Conservation (phyloP, 306 rosid genomes). For the Prunus salicina region DNA sequence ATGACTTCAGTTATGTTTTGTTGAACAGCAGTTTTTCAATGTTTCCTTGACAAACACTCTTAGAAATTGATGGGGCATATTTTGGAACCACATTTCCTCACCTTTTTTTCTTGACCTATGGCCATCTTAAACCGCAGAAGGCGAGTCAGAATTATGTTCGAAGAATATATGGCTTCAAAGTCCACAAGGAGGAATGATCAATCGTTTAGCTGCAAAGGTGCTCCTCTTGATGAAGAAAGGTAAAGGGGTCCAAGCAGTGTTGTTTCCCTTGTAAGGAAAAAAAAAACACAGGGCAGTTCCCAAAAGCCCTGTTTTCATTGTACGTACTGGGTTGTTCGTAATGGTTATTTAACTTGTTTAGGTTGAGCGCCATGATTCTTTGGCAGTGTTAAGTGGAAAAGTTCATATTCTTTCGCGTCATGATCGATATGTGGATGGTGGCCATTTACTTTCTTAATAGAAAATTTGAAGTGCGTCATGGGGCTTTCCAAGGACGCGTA, state of each 20-base stretch:
- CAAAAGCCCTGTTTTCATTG: neutral
- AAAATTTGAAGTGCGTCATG: neutral
- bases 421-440: too few species aligned
- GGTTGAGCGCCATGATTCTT: neutral
- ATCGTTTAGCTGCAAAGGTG: neutral
- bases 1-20: neutral
- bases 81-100: constrained; percentile 68
- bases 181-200: constrained; percentile 32
- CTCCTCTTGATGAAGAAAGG: neutral
- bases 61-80: constrained; percentile 70
- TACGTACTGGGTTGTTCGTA: neutral
- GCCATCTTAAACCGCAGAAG: constrained; percentile 56
- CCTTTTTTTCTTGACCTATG: constrained; percentile 53
- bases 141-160: constrained; percentile 47
- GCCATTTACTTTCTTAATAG: too few species aligned
- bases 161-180: constrained; percentile 57
- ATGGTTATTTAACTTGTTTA: neutral
- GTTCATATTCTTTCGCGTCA: neutral
- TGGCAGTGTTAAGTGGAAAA: neutral
- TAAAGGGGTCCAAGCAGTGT: neutral
- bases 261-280: neutral
- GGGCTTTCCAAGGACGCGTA: neutral
- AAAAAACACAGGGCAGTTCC: neutral
- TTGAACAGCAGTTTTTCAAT: neutral
- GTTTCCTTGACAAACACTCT: constrained; percentile 26